These are phyloP conservation scores for Cytospora paraplurivora DNA, from an alignment of 2,329 filamentous ascomycete genomes.

Conservation along the genomic window DNA sequence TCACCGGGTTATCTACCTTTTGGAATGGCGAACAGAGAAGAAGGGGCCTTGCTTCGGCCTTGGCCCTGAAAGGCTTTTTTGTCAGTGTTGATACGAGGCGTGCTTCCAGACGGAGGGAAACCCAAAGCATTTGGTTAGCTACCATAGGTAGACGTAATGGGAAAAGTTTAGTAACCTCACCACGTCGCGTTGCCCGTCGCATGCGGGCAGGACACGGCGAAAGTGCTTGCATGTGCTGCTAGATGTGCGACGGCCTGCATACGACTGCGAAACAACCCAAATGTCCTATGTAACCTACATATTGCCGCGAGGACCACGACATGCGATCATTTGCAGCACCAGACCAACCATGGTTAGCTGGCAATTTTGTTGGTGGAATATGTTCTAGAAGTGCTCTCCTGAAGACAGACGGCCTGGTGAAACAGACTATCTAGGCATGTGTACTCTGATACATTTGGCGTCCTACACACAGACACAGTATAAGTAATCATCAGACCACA, in stretches of 20 bases:
- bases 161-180: constrained; percentile 1
- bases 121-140: constrained; percentile 16
- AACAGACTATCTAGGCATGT: neutral
- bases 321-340: neutral
- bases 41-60: constrained; percentile 10
- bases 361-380: neutral
- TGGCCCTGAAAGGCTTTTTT: constrained; percentile 7
- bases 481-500: constrained; percentile 1
- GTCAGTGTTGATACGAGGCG: constrained; percentile 8
- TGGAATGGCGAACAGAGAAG: constrained; percentile 13
- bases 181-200: neutral
- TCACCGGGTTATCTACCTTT: constrained; percentile 7
- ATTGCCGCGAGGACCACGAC: neutral
- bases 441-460: neutral
- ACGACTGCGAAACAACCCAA: neutral
- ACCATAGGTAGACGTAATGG: constrained; percentile 22
- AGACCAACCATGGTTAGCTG: neutral
- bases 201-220: neutral
- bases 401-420: neutral
- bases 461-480: too few species aligned
- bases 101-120: neutral
- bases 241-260: neutral
- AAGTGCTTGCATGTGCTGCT: neutral
- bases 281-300: neutral
- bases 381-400: neutral